Evolutionary conservation across 805 yeast species (phyloP).

Genomic region (Starmerella gropengiesseri): DNA sequence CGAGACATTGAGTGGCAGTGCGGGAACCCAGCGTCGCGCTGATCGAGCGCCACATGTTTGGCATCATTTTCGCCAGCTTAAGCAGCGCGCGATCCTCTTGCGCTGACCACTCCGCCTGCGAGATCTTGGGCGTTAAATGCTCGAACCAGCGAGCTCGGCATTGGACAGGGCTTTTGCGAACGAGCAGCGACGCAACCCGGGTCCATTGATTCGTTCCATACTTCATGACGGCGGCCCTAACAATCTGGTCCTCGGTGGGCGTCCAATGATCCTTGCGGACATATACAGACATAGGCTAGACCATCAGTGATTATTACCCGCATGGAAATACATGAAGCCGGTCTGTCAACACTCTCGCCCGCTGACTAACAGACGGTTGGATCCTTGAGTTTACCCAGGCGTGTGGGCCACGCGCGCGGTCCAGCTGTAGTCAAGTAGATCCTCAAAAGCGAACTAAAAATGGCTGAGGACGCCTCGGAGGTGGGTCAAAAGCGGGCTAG

Average conservation of each 20-base stretch:
- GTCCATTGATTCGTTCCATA: conserved; percentile 95
- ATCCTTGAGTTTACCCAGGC: too few species aligned
- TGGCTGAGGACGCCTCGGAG: conserved; percentile 1
- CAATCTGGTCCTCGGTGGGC: conserved; percentile 68
- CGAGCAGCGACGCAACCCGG: conserved; percentile 73
- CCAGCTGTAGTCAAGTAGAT: too few species aligned
- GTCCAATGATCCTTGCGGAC: conserved; percentile 90
- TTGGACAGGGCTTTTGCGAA: conserved; percentile 80
- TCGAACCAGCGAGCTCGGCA: conserved; percentile 90
- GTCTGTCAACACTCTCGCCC: too few species aligned
- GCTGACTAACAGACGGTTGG: too few species aligned
- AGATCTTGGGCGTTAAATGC: conserved; percentile 65
- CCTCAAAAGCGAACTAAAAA: too few species aligned
- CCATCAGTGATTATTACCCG: too few species aligned
- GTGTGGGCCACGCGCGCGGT: too few species aligned
- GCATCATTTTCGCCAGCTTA: conserved; percentile 55
- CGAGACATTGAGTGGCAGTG: conserved; percentile 78
- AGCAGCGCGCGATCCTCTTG: conserved; percentile 68
- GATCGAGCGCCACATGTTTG: conserved; percentile 94
- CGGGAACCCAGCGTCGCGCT: conserved; percentile 60
- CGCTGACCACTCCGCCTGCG: conserved; percentile 54
- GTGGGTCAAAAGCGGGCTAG: conserved; percentile 8
- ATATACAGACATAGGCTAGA: conserved; percentile 46
- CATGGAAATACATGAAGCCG: too few species aligned
- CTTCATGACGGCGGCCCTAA: conserved; percentile 82